Evolutionary conservation across 2,329 filamentous ascomycete species (phyloP), one percentile per base, ranked within the genome.

Genomic region (Pyricularia grisea): DNA sequence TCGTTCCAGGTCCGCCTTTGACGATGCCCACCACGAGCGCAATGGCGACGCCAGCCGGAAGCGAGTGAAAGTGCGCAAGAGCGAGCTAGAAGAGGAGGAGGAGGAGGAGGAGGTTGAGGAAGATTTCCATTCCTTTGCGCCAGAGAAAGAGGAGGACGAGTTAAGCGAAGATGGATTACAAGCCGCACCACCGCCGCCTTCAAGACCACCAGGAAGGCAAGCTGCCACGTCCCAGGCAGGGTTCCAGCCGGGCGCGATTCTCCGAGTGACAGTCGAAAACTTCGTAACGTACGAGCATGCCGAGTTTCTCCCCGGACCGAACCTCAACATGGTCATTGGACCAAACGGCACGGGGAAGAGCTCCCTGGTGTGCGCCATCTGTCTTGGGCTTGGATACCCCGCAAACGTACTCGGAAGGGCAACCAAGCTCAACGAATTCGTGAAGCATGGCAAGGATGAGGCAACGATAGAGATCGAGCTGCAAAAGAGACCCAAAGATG

Each of bases 271-370:
- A 73, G 85, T 98, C 64, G 87, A 85, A 66, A 92, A 98, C 78
- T 99, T 99, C 74, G 93, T 99, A 69, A 99, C 95, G 0, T 99
- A 99, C 79, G 93, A 92, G 67, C 88, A 90, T 68, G 94, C 93
- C 69, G 94, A 97, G 72, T 97, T 98, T 78, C 88, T 90, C 70
- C 93, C 93, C 14, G 95, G 95, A 0, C 94, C 95, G 0, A 94
- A 92, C 76, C 79, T 99, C 75, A 99, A 99, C 77, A 98, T 99
- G 94, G 90, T 99, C 68, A 97, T 99, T 73, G 95, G 95, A 0
- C 95, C 95, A n/a, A 99, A 99, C 75, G 95, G 95, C 42, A 98
- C 95, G 0, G 95, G 95, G 69, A 99, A 99, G 80, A 98, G 94
- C 79, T 97, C 95, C 0, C 84, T 99, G 30, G 94, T 99, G 63